A percentile compares a stretch with the other conserved stretches of the same genome.
Conservation (phyloP, 306 rosid genomes). For the Casuarina equisetifolia region DNA sequence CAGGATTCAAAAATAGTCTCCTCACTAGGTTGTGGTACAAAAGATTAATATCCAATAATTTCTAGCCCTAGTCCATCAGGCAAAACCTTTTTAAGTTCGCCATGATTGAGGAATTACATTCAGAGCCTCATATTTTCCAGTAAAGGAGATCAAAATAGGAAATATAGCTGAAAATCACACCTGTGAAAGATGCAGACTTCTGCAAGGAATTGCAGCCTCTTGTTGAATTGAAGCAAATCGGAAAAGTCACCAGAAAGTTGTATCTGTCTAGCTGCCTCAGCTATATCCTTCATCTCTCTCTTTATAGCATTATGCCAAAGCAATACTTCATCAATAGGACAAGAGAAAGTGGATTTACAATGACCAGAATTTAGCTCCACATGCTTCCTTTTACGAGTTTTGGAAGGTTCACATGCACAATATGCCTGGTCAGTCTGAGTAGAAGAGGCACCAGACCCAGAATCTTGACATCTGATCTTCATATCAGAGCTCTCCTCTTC, state of each 20-base stretch:
- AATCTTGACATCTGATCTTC: slow-evolving; percentile 27
- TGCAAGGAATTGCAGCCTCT: slow-evolving; percentile 31
- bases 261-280: slow-evolving; percentile 29
- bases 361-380: slow-evolving; percentile 26
- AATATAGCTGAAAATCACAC: slow-evolving; percentile 15
- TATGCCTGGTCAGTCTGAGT: slow-evolving; percentile 22
- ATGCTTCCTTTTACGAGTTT: slow-evolving; percentile 35
- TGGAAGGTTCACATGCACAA: slow-evolving; percentile 28
- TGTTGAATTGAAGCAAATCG: slow-evolving; percentile 26
- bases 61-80: slow-evolving; percentile 1
- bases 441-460: not conserved
- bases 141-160: slow-evolving; percentile 6
- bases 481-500: slow-evolving; percentile 23
- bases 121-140: slow-evolving; percentile 1
- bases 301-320: slow-evolving; percentile 35
- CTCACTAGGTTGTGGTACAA: not conserved
- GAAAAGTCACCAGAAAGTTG: slow-evolving; percentile 30
- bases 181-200: slow-evolving; percentile 41
- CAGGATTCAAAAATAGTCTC: not conserved
- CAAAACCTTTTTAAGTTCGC: not conserved
- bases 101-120: not conserved
- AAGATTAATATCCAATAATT: not conserved
- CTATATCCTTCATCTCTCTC: slow-evolving; percentile 27
- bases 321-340: slow-evolving; percentile 33
- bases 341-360: slow-evolving; percentile 14